A percentile compares a stretch with the other conserved stretches of the same genome.
Evolutionary conservation across 2,329 filamentous ascomycete genomes (phyloP).

Genomic region (Balansia obtecta): DNA sequence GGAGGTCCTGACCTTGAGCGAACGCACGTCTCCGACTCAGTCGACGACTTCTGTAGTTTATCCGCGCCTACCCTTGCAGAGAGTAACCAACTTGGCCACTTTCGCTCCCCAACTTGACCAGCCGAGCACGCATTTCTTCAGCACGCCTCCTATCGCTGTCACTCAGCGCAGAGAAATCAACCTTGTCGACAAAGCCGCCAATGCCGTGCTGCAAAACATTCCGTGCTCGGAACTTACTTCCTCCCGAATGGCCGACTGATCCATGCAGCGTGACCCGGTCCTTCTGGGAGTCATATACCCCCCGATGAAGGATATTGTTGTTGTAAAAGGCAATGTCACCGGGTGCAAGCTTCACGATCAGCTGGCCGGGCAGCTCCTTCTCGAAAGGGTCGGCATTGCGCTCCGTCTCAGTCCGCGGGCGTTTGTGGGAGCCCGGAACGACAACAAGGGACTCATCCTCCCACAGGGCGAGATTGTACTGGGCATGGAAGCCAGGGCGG

Average conservation of each 20-base stretch:
- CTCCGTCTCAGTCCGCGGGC: constrained; percentile 59
- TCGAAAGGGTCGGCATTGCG: constrained; percentile 55
- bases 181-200: constrained; percentile 49
- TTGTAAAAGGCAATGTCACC: constrained; percentile 83
- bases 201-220: constrained; percentile 69
- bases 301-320: constrained; percentile 74
- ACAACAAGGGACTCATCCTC: constrained; percentile 63
- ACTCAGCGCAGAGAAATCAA: constrained; percentile 39
- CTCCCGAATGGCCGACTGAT: constrained; percentile 50
- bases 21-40: no score
- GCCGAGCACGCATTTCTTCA: constrained; percentile 48
- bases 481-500: constrained; percentile 58
- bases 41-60: no score
- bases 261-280: constrained; percentile 64
- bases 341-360: constrained; percentile 52
- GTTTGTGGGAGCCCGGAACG: constrained; percentile 62
- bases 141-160: constrained; percentile 36
- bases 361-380: constrained; percentile 45
- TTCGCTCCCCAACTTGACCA: constrained; percentile 49
- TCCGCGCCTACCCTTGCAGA: constrained; percentile 32
- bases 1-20: no score
- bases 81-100: constrained; percentile 53
- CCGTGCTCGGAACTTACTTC: constrained; percentile 44
- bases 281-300: constrained; percentile 44
- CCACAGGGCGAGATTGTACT: constrained; percentile 79